Base-by-base conservation (phyloP, 106 monocot genomes). In the Acorus calamus region DNA sequence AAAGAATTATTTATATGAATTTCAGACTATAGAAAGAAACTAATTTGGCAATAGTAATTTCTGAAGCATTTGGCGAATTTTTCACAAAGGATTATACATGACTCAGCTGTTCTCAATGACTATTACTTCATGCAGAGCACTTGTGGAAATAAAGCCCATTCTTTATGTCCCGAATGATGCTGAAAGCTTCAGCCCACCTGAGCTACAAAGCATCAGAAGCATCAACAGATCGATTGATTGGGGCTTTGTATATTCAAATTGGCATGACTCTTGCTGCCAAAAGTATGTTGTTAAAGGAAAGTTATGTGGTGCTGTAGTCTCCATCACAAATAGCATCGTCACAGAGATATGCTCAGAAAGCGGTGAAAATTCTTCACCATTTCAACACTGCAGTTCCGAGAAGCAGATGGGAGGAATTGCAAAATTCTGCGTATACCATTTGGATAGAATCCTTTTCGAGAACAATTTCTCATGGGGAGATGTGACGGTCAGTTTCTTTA, bases 101-200 rank as follows among this genome's bases (percentile, higher is more conserved):
- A 28, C n/a, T n/a, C 28, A 28, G 28, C 28, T 28, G 28, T 28
- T 28, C 28, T 28, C 28, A 28, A 28, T 28, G 28, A 28, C 28
- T 28, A 13, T 63, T 49, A 12, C 50, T 70, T 74, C 6, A n/a
- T 81, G 69, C 81, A 88, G 94, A 59, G 86, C 94, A 50, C 75
- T 65, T 58, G 77, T 94, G 49, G 94, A 94, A 77, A 55, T 94
- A 67, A 94, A 94, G 57, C 94, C 94, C 58, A 55, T 89, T 6
- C 71, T 94, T 49, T 70, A 89, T 55, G 28, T 81, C 55, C 77
- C 79, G 14, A 77, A 76, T 8, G 50, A 74, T 69, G 49, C 44
- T 48, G 66, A 75, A 45, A 70, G 12, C 11, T 50, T 56, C 46
- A 46, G 51, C 64, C 57, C 46, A 48, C 56, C 56, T 46, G 28